Conservation (phyloP, 306 rosid species). For the Ochetophila trinervis region DNA sequence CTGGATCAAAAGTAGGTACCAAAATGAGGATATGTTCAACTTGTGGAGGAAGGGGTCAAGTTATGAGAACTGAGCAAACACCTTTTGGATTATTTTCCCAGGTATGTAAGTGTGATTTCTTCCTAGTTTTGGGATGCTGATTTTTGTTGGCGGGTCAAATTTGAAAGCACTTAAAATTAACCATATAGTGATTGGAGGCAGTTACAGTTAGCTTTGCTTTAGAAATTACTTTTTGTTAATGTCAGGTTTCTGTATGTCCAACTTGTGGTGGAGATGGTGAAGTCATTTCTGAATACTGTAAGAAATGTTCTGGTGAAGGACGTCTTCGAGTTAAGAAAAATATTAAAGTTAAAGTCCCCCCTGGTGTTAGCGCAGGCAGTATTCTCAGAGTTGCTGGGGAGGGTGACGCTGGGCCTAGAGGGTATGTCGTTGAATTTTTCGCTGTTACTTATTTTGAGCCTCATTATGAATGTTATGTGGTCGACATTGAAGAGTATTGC, state of each 20-base stretch:
- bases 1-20: slow-evolving; percentile 81
- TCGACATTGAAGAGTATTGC: not conserved
- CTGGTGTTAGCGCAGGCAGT: slow-evolving; percentile 88
- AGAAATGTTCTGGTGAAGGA: slow-evolving; percentile 90
- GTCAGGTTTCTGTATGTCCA: slow-evolving; percentile 89
- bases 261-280: slow-evolving; percentile 93
- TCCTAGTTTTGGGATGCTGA: too few relatives aligned
- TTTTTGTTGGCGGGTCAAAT: not conserved
- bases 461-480: slow-evolving; percentile 17
- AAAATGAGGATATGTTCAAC: slow-evolving; percentile 89
- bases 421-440: slow-evolving; percentile 52
- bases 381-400: slow-evolving; percentile 91
- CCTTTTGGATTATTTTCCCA: slow-evolving; percentile 99
- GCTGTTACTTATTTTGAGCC: slow-evolving; percentile 7
- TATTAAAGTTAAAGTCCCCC: slow-evolving; percentile 91
- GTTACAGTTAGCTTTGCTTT: too few relatives aligned
- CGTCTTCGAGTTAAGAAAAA: slow-evolving; percentile 73
- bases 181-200: too few relatives aligned
- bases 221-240: slow-evolving; percentile 6
- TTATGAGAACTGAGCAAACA: slow-evolving; percentile 98
- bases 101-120: slow-evolving; percentile 40
- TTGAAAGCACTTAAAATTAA: too few relatives aligned
- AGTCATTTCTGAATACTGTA: slow-evolving; percentile 79
- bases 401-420: slow-evolving; percentile 91
- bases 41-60: slow-evolving; percentile 99